Evolutionary conservation across 805 yeast genomes (phyloP), one percentile per base, ranked within the genome.

Genomic region (Candida corydali): DNA sequence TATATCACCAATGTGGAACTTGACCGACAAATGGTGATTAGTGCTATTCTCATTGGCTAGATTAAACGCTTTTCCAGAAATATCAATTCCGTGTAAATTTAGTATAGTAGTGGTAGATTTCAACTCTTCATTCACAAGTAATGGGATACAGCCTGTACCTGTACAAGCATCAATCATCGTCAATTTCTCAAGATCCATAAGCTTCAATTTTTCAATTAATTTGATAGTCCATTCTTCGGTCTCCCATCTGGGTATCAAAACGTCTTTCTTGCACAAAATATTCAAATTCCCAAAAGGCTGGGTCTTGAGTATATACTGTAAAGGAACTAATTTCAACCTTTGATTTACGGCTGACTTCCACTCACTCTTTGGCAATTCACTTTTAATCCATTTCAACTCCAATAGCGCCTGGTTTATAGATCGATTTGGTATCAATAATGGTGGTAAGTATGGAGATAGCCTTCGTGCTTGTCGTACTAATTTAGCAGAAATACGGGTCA

Each of bases 211-310:
- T 20, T 15, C 41, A 0, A 63, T 57, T 15, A 83, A 52, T 37
- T 68, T 69, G 19, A 62, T 24, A 8, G 74, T 65, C 97, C 97
- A 91, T 51, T 87, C 95, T 55, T 91, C 98, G 0, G 98, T 91
- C 54, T 91, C 98, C 83, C 91, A 80, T 34, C 98, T 61, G 0
- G 98, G 98, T 18, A 91, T 89, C 41, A 91, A 61, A 2, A 87
- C 97, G 0, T 78, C 78, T 1, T 63, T 64, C 19, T 57, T 49
- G 49, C 96, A 86, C 17, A 49, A 39, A 3, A 91, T 70, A 9
- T 74, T 76, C 33, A 91, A 52, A 1, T 55, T 50, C 0, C 93
- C 95, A 64, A 91, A 91, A 1, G 98, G 98, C 59, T 89, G 97
- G 0, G 78, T 61, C 0, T 93, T 88, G 8, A 91, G 61, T 8